These are phyloP conservation scores for Penicillium coffeae DNA, from an alignment of 495 filamentous ascomycete genomes.

Conservation along the genomic window DNA sequence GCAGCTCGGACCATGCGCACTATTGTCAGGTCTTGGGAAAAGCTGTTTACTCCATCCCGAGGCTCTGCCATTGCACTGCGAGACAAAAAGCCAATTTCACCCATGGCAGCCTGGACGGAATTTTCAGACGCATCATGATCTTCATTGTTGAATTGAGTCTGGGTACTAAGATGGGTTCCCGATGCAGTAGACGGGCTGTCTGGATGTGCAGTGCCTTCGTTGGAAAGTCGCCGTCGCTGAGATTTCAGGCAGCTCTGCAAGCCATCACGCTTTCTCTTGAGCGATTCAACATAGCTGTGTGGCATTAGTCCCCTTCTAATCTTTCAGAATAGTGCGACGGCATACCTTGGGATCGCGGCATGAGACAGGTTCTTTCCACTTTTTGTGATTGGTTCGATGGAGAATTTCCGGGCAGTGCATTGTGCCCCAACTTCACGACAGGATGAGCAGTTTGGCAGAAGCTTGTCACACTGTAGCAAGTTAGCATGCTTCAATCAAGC, in stretches of 20 bases:
- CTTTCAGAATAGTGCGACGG: not conserved
- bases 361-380: constrained; percentile 21
- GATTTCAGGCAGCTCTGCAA: constrained; percentile 10
- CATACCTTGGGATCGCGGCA: constrained; percentile 23
- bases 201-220: no score
- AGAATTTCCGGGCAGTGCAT: constrained; percentile 19
- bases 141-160: no score
- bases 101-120: constrained; percentile 25
- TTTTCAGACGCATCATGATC: constrained; percentile 5
- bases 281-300: constrained; percentile 25
- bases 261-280: constrained; percentile 21
- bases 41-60: constrained; percentile 15
- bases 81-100: constrained; percentile 27
- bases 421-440: constrained; percentile 12
- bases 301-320: no score
- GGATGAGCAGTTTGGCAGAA: constrained; percentile 17
- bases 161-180: no score
- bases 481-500: not conserved
- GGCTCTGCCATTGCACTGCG: constrained; percentile 31
- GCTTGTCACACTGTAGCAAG: constrained; percentile 22
- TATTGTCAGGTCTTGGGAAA: constrained; percentile 20
- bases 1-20: constrained; percentile 20
- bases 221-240: constrained; percentile 9
- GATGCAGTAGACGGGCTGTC: no score
- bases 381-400: constrained; percentile 13